Evolutionary conservation across 2,329 filamentous ascomycete species (phyloP).

Genomic region (Colletotrichum trifolii): DNA sequence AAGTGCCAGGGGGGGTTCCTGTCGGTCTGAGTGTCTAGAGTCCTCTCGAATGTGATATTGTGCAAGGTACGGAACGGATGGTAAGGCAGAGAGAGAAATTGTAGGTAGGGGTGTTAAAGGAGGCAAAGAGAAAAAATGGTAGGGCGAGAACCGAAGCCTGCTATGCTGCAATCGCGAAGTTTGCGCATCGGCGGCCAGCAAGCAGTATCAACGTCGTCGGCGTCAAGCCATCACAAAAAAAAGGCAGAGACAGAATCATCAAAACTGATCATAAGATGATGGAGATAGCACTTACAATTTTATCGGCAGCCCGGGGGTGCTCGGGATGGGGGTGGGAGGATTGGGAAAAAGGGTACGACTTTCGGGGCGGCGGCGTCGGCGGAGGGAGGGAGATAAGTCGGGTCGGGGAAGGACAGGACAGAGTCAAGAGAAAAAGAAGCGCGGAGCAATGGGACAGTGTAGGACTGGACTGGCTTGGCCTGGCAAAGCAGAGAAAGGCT

Average conservation of each 20-base stretch:
- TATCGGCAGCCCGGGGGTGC: slow-evolving; percentile 45
- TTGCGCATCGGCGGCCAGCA: slow-evolving; percentile 25
- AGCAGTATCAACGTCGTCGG: slow-evolving; percentile 40
- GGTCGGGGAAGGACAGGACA: slow-evolving; percentile 37
- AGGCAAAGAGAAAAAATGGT: not conserved
- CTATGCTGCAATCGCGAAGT: slow-evolving; percentile 25
- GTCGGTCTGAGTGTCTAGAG: too few species aligned
- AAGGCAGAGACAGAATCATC: slow-evolving; percentile 36
- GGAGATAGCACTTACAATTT: slow-evolving; percentile 38
- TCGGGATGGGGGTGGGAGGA: slow-evolving; percentile 42
- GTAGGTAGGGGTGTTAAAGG: slow-evolving; percentile 1
- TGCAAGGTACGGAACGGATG: too few species aligned
- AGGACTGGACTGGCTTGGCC: slow-evolving; percentile 2
- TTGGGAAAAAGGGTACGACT: slow-evolving; percentile 39
- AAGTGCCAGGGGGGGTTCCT: too few species aligned
- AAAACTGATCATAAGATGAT: slow-evolving; percentile 44
- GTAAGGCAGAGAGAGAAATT: too few species aligned
- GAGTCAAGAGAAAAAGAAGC: not conserved
- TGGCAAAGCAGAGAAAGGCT: not conserved
- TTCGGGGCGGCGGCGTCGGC: slow-evolving; percentile 29
- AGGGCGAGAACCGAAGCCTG: slow-evolving; percentile 13
- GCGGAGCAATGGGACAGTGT: slow-evolving; percentile 7
- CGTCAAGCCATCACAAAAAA: slow-evolving; percentile 42
- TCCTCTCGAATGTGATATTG: too few species aligned
- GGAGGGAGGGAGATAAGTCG: slow-evolving; percentile 47